Base-by-base conservation (phyloP, 345 rosid species). In the Eucalyptus grandis region DNA sequence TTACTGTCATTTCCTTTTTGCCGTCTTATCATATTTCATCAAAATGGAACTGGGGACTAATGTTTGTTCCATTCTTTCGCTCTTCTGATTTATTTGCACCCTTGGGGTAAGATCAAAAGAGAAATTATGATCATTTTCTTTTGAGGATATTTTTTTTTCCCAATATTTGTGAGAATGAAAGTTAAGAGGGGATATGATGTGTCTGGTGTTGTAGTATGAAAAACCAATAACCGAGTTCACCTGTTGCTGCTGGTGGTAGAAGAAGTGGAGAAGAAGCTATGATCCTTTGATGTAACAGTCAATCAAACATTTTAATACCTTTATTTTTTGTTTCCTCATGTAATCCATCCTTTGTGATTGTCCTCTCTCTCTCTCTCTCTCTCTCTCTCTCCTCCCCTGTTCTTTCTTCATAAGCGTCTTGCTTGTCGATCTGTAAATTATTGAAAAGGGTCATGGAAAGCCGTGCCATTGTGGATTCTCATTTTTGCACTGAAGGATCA, bases 271-370 rank as follows among this genome's bases (percentile, higher is more conserved):
- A 62, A 86, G 53, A 62, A 87, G 60, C 21, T 31, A 80, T 82
- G 90, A 87, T 91, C 88, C 67, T 86, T 54, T 62, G 88, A 92
- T 91, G 92, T 92, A 92, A 89, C 90, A 89, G 90, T 92, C 85
- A 89, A 89, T 89, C 89, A 90, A 56, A 86, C 58, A 65, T 86
- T 47, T 85, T 80, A 40, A 6, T 77, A 40, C 85, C 85, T 77
- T 40, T 37, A 77, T 77, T 77, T 37, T 77, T 77, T 89, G 80
- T 77, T 86, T 89, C 47, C 81, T 27, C 62, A 60, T 62, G 80
- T 86, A 85, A 86, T 65, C 6, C 56, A 47, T 43, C 46, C 51
- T 89, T 50, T n/a, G 46, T 89, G 30, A 24, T 85, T 53, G 62
- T 37, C 8, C 62, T 46, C 13, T 22, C 58, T 72, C 46, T 37